phyloP scores from a whole-genome alignment of 73 alveolate genomes.

The Paraurostyla sp. region DNA sequence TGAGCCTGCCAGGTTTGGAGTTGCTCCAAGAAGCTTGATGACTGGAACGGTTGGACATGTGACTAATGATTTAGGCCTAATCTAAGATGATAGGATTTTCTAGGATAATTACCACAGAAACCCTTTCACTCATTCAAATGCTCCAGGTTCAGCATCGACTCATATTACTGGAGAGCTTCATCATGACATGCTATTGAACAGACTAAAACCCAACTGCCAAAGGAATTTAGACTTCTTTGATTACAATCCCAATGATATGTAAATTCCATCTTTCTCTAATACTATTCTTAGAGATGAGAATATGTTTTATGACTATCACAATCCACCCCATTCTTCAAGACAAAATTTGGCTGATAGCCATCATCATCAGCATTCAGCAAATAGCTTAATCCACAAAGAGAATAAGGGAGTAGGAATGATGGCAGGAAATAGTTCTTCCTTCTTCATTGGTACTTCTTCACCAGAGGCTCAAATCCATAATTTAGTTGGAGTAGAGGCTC shows the following conservation, averaged over 20 bases:
- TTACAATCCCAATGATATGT: slow-evolving; percentile 23
- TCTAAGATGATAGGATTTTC: not conserved
- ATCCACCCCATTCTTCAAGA: not conserved
- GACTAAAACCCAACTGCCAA: slow-evolving; percentile 11
- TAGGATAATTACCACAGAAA: not conserved
- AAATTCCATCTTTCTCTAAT: not conserved
- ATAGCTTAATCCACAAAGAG: too few species aligned
- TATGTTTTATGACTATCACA: not conserved
- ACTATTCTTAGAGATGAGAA: not conserved
- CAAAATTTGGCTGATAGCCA: too few species aligned
- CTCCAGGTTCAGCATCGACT: slow-evolving; percentile 37
- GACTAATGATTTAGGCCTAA: not conserved
- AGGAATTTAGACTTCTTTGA: slow-evolving; percentile 24
- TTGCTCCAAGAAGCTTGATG: not conserved
- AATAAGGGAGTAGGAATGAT: too few species aligned
- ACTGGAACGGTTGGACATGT: not conserved
- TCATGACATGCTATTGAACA: slow-evolving; percentile 15
- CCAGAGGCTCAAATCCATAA: slow-evolving; percentile 36
- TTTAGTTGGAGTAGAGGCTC: not conserved
- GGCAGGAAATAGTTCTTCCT: not conserved
- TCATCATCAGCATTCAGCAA: too few species aligned
- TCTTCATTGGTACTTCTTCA: slow-evolving; percentile 16
- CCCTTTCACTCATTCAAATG: not conserved
- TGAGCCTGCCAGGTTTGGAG: slow-evolving; percentile 52
- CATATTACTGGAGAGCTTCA: not conserved